Evolutionary conservation across 768 basidiomycete species (phyloP), one percentile per base, ranked within the genome.

Genomic region (Flagelloscypha sp.): DNA sequence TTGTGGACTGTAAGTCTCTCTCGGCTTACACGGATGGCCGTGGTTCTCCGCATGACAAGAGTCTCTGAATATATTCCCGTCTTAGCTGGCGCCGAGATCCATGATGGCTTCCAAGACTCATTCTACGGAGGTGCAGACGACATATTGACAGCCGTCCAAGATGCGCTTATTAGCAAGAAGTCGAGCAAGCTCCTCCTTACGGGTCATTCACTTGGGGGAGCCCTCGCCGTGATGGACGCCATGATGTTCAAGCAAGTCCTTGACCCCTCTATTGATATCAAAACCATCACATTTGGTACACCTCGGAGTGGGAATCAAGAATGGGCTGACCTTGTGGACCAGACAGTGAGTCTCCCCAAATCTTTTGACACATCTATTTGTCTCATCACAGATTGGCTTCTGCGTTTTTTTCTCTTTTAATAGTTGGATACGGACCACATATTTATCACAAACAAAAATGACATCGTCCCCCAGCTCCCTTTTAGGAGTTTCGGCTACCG

Each of bases 141-240:
- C 11, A 37, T 65, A 9, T 44, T 65, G 10, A 40, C 54, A 1
- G 50, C 53, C 8, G 58, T 64, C 4, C 44, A 51, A 30, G 33
- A 45, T 18, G 56, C 48, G 6, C 47, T 66, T 15, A 40, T 42
- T n/a, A 51, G 36, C 13, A 58, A 36, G 15, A 52, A 44, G 6
- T 48, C 46, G 10, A 56, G 41, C 29, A 63, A 61, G 12, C 54
- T 68, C 24, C 27, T 56, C 19, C 51, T 65, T 12, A 57, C 63
- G 7, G 66, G 67, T 1, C 66, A 67, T 40, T 59, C 59, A 24
- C 56, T 65, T 12, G 67, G 72, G 23, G 72, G 68, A 24, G 68
- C 68, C 3, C 53, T 72, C 25, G 63, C 68, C n/a, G 54, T 57
- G 21, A 56, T 72, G 40, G 68, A 69, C 43, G 62, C 61, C 10